Conservation (phyloP, 2,329 filamentous ascomycete species). For the Ramularia endophylla region DNA sequence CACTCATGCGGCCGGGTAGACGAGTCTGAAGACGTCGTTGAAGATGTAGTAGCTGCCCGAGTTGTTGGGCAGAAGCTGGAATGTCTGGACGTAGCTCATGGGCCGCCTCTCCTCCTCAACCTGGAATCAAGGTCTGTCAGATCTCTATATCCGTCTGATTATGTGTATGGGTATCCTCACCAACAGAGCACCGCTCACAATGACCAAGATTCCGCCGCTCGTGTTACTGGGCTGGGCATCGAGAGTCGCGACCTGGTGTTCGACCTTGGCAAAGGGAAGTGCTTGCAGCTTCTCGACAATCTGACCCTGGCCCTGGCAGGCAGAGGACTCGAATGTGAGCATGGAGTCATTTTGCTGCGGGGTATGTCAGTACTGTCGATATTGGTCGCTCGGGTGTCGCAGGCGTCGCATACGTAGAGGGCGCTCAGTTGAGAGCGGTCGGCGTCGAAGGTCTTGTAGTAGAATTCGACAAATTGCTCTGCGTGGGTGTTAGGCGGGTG, state of each 20-base stretch:
- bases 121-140: slow-evolving; percentile 40
- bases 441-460: slow-evolving; percentile 81
- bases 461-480: slow-evolving; percentile 87
- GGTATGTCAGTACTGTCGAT: slow-evolving; percentile 10
- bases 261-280: slow-evolving; percentile 75
- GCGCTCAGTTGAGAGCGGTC: slow-evolving; percentile 58
- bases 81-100: slow-evolving; percentile 86
- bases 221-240: slow-evolving; percentile 74
- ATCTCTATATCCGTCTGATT: slow-evolving; percentile 1
- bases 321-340: slow-evolving; percentile 81
- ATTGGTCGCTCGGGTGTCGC: slow-evolving; percentile 29
- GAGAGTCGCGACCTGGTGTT: slow-evolving; percentile 68
- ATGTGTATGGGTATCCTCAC: slow-evolving; percentile 39
- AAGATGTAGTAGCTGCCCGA: slow-evolving; percentile 72
- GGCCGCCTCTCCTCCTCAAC: slow-evolving; percentile 79
- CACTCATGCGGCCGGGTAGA: slow-evolving; percentile 50
- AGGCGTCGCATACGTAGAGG: slow-evolving; percentile 64
- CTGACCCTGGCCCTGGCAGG: slow-evolving; percentile 54
- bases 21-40: slow-evolving; percentile 93
- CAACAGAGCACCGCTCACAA: slow-evolving; percentile 80
- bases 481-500: slow-evolving; percentile 10
- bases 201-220: slow-evolving; percentile 68
- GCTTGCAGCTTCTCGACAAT: slow-evolving; percentile 82
- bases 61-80: slow-evolving; percentile 70
- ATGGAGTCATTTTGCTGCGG: slow-evolving; percentile 73